Conservation (phyloP, 2,329 filamentous ascomycete species). For the Neonectria magnoliae region DNA sequence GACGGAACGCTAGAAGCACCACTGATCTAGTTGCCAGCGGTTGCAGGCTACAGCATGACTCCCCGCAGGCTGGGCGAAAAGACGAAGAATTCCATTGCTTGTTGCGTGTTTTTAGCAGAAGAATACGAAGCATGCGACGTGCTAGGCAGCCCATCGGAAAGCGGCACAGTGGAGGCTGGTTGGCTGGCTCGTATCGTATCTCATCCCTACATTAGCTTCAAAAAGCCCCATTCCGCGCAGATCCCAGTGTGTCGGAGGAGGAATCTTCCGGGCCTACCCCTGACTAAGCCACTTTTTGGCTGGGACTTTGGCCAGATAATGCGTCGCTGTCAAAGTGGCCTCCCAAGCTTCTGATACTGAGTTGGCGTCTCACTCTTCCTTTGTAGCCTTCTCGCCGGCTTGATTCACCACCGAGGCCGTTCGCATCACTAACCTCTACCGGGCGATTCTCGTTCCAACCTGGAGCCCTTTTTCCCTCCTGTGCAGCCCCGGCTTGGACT, state of each 20-base stretch:
- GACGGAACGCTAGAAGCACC: not conserved
- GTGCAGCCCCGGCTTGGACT: not conserved
- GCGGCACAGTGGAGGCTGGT: not conserved
- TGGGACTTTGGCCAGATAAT: conserved; percentile 42
- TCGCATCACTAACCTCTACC: conserved; percentile 1
- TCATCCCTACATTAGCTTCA: not conserved
- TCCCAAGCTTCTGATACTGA: conserved; percentile 40
- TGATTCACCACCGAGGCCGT: conserved; percentile 26
- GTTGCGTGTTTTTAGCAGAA: not conserved
- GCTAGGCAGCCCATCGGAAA: not conserved
- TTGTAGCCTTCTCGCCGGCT: conserved; percentile 34
- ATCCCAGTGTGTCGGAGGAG: conserved; percentile 15
- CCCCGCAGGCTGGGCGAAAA: not conserved
- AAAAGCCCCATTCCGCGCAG: not conserved
- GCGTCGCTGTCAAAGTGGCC: conserved; percentile 30
- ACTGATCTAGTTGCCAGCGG: not conserved
- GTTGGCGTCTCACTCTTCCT: conserved; percentile 31
- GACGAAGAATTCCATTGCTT: not conserved
- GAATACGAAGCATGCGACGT: not conserved
- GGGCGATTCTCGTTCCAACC: conserved; percentile 8
- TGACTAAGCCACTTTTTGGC: conserved; percentile 39
- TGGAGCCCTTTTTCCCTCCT: not conserved
- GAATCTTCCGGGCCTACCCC: conserved; percentile 31
- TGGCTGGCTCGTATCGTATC: not conserved
- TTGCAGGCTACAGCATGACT: not conserved